A percentile compares a stretch with the other conserved stretches of the same genome.
phyloP scores from a whole-genome alignment of 2,329 filamentous ascomycete genomes.

The Chalara sp. region DNA sequence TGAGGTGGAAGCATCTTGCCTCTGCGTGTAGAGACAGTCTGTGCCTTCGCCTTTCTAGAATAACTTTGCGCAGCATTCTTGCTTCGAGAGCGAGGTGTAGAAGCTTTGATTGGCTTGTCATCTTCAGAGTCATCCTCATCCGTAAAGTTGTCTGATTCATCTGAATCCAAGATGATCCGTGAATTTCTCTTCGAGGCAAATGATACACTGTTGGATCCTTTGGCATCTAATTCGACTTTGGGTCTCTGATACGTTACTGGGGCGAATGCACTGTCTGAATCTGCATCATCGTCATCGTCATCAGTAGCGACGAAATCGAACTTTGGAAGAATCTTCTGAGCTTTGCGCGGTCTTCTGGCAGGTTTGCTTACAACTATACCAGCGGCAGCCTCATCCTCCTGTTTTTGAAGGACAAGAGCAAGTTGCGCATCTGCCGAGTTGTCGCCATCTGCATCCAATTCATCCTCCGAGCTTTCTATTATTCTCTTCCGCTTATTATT shows the following conservation, averaged over 20 bases:
- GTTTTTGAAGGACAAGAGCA: conserved; percentile 49
- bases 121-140: conserved; percentile 15
- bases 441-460: conserved; percentile 30
- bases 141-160: conserved; percentile 12
- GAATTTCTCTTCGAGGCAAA: conserved; percentile 5
- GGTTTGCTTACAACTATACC: conserved; percentile 26
- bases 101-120: conserved; percentile 8
- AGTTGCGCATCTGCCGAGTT: conserved; percentile 42
- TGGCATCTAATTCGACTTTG: conserved; percentile 20
- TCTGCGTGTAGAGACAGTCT: not conserved
- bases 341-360: conserved; percentile 13
- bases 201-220: conserved; percentile 14
- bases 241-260: conserved; percentile 11
- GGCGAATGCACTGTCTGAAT: not conserved
- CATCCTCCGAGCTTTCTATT: conserved; percentile 35
- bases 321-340: conserved; percentile 8
- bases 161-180: conserved; percentile 10
- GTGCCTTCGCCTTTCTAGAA: not conserved
- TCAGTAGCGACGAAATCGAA: conserved; percentile 9
- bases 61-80: not conserved
- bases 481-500: conserved; percentile 36
- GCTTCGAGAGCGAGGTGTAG: conserved; percentile 1
- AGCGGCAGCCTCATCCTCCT: conserved; percentile 36
- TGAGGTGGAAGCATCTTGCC: not conserved
- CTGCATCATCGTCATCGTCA: conserved; percentile 7